These are phyloP conservation scores for Pichia sp. DNA, from an alignment of 1,139 yeast genomes.

Conservation along the genomic window DNA sequence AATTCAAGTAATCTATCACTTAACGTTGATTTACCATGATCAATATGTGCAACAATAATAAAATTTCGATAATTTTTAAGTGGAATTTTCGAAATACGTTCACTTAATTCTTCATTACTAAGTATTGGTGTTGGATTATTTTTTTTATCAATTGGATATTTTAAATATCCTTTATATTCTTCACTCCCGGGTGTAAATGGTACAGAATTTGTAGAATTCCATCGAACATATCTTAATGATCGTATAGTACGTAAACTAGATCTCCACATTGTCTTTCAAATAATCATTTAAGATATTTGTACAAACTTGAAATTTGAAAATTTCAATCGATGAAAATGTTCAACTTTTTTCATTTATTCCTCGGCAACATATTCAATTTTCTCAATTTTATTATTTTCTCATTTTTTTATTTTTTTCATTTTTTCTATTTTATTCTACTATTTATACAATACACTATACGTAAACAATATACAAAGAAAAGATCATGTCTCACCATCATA, in stretches of 20 bases:
- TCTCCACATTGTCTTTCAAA: not conserved
- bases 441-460: not conserved
- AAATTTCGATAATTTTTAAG: slow-evolving; percentile 79
- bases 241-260: not conserved
- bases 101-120: slow-evolving; percentile 27
- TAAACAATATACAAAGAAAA: not conserved
- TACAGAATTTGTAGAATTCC: not conserved
- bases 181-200: slow-evolving; percentile 14
- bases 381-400: no score
- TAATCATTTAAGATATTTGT: no score
- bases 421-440: not conserved
- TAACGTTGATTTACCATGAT: slow-evolving; percentile 92
- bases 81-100: slow-evolving; percentile 68
- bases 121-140: slow-evolving; percentile 26
- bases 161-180: slow-evolving; percentile 24
- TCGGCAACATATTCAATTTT: no score
- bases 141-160: slow-evolving; percentile 22
- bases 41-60: slow-evolving; percentile 95
- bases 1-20: slow-evolving; percentile 82
- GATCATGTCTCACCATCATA: slow-evolving; percentile 16
- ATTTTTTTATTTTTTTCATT: no score
- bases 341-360: no score
- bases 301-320: no score
- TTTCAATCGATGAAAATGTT: no score
- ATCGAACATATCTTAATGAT: not conserved